These are phyloP conservation scores for Lactarius akahatsu DNA, from an alignment of 768 basidiomycete genomes.

Conservation along the genomic window DNA sequence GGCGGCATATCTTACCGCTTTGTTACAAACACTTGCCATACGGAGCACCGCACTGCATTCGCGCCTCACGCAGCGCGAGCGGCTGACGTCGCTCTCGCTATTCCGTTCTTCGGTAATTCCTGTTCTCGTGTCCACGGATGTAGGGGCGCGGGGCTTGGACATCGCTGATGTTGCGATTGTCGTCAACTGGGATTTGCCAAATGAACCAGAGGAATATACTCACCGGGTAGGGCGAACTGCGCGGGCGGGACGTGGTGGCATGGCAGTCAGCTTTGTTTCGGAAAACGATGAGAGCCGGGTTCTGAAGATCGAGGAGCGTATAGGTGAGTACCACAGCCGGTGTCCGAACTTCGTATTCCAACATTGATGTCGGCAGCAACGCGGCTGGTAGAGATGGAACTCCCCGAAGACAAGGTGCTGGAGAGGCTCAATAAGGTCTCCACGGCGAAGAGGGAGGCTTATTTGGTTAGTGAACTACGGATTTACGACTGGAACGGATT, in stretches of 20 bases:
- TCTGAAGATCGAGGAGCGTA: conserved; percentile 77
- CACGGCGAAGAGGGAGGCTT: conserved; percentile 88
- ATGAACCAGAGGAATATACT: conserved; percentile 89
- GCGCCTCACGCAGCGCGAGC: conserved; percentile 87
- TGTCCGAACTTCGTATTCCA: too few species aligned
- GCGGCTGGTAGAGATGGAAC: conserved; percentile 65
- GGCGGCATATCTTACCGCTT: conserved; percentile 80
- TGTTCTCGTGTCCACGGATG: conserved; percentile 91
- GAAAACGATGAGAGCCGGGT: conserved; percentile 89
- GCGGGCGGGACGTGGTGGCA: conserved; percentile 83
- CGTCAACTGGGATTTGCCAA: conserved; percentile 95
- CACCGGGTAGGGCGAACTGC: conserved; percentile 95
- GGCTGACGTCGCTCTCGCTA: conserved; percentile 76
- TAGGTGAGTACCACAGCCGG: conserved; percentile 55
- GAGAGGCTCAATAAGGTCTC: conserved; percentile 87
- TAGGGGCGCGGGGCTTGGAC: conserved; percentile 92
- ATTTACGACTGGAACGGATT: background rate
- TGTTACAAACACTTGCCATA: conserved; percentile 77
- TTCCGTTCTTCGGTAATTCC: conserved; percentile 88
- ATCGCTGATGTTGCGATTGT: conserved; percentile 96
- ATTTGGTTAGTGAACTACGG: conserved; percentile 67
- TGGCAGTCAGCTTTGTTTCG: conserved; percentile 93
- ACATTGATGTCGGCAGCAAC: conserved; percentile 41
- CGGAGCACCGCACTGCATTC: conserved; percentile 91
- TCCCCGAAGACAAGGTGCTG: conserved; percentile 80